These are phyloP conservation scores for Tilletiopsis washingtonensis DNA, from an alignment of 1,284 basidiomycete genomes.

Conservation along the genomic window DNA sequence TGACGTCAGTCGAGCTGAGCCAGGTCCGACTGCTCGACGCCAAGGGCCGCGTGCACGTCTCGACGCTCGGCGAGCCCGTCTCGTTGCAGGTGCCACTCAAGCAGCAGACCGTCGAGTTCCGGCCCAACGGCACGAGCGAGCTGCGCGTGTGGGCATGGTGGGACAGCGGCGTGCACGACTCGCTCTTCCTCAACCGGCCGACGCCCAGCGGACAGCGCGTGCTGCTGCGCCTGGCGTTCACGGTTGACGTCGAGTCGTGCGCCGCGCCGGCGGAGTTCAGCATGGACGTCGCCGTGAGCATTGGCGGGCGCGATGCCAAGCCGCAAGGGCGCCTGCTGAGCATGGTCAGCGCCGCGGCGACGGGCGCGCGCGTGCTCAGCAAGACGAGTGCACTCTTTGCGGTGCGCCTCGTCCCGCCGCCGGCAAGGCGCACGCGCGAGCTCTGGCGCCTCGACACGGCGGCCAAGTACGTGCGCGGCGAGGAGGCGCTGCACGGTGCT, in stretches of 20 bases:
- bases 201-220: conserved; percentile 71
- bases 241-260: conserved; percentile 70
- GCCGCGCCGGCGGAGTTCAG: conserved; percentile 72
- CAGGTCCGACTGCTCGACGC: conserved; percentile 75
- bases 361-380: conserved; percentile 52
- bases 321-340: conserved; percentile 73
- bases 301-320: conserved; percentile 75
- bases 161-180: conserved; percentile 90
- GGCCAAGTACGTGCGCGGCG: conserved; percentile 84
- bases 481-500: conserved; percentile 63
- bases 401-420: conserved; percentile 69
- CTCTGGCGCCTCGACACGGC: conserved; percentile 91
- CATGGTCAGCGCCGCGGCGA: conserved; percentile 24
- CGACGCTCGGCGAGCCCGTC: conserved; percentile 50
- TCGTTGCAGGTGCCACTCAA: conserved; percentile 21
- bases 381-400: conserved; percentile 68
- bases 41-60: conserved; percentile 71
- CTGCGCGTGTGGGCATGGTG: conserved; percentile 56
- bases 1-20: conserved; percentile 69
- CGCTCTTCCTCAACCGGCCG: conserved; percentile 72
- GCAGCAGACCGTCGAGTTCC: conserved; percentile 31
- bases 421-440: conserved; percentile 77
- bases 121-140: conserved; percentile 26
- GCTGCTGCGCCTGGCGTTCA: conserved; percentile 61
- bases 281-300: conserved; percentile 78